Base-by-base conservation (phyloP, 1,284 basidiomycete species). In the Ganoderma leucocontextum region DNA sequence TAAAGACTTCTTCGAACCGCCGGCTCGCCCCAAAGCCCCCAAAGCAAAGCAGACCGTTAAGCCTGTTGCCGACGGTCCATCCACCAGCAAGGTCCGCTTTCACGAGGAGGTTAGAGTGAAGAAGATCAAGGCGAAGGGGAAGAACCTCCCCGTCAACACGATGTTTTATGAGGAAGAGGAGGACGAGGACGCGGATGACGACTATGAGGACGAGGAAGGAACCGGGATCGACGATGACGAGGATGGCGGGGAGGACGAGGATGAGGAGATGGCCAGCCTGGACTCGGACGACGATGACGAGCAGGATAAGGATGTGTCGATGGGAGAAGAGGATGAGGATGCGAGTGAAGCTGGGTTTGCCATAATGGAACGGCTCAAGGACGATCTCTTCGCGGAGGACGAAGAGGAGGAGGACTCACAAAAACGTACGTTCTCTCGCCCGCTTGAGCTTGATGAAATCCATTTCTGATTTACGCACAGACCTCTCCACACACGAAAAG, bases 51-150 rank as follows among this genome's bases (percentile, higher is more conserved):
- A 77, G 59, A 47, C 67, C 8, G 44, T 67, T 1, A 39, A 65
- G 39, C 63, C 60, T 22, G 35, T 69, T 68, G 35, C 70, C 67
- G 39, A 71, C 70, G 59, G 44, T 6, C 44, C 69, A 10, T 68
- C 76, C 52, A 71, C 77, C 36, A 75, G 83, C 53, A 84, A 82
- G 68, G 94, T 96, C 9, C 89, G 92, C 35, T 96, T 96, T 78
- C 86, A 91, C 77, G 92, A 95, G 25, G 85, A 91, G 76, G 95
- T 96, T 38, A 85, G 89, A 62, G 91, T 95, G 47, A 94, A 90
- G 79, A 91, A 87, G 53, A 93, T 95, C 75, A 89, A 89, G 75
- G 82, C 89, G 2, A 88, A 87, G 52, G 91, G 92, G 58, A 89
- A 87, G 77, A 87, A 85, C 60, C 80, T 86, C 57, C 86, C 89